Evolutionary conservation across 1,284 basidiomycete genomes (phyloP).

Genomic region (Cryptococcus amylolentus): DNA sequence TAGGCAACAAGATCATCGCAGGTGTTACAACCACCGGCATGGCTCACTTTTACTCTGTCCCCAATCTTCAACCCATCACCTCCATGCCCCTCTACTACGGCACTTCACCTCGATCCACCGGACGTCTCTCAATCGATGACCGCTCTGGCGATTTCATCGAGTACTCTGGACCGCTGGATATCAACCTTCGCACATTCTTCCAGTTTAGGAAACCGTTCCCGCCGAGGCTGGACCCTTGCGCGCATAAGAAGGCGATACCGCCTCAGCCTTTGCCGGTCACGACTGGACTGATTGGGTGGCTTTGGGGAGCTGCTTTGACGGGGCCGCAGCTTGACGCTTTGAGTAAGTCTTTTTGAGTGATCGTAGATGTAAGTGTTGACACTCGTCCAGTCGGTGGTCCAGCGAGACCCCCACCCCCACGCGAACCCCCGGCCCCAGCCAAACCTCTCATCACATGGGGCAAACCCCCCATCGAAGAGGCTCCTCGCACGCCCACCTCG

Average conservation of each 20-base stretch:
- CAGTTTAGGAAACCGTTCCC: constrained; percentile 48
- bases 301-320: constrained; percentile 48
- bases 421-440: constrained; percentile 30
- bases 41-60: constrained; percentile 65
- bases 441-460: constrained; percentile 47
- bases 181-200: constrained; percentile 50
- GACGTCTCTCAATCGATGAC: constrained; percentile 44
- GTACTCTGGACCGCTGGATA: constrained; percentile 41
- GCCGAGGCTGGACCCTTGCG: constrained; percentile 42
- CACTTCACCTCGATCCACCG: constrained; percentile 27
- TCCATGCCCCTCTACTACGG: constrained; percentile 41
- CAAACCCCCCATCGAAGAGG: constrained; percentile 28
- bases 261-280: constrained; percentile 41
- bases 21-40: constrained; percentile 60
- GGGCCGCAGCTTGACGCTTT: constrained; percentile 45
- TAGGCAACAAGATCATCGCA: constrained; percentile 57
- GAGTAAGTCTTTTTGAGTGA: constrained; percentile 18
- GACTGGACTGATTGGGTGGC: constrained; percentile 41
- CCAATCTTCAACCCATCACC: constrained; percentile 52
- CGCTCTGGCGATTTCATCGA: constrained; percentile 50
- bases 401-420: constrained; percentile 32
- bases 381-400: constrained; percentile 41
- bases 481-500: constrained; percentile 15
- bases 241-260: constrained; percentile 32
- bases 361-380: not conserved